A percentile compares a stretch with the other conserved stretches of the same genome.
These are phyloP conservation scores for Candida succiphila DNA, from an alignment of 805 yeast genomes.

Conservation along the genomic window DNA sequence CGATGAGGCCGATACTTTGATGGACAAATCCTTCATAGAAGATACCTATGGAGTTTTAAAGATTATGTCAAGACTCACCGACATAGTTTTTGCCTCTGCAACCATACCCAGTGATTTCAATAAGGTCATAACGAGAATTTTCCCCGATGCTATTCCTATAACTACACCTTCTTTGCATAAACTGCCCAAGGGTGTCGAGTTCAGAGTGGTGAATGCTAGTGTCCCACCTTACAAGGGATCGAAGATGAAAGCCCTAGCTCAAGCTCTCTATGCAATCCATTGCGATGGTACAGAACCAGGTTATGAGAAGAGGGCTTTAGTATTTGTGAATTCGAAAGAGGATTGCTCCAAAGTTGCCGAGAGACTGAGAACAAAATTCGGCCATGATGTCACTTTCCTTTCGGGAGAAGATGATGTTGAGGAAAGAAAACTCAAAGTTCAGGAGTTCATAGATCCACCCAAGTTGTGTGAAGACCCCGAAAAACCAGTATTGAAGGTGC, in stretches of 20 bases:
- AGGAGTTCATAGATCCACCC: slow-evolving; percentile 58
- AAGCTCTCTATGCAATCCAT: slow-evolving; percentile 76
- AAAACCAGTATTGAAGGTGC: slow-evolving; percentile 41
- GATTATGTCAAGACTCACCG: slow-evolving; percentile 38
- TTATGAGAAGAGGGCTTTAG: slow-evolving; percentile 65
- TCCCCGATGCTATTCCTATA: slow-evolving; percentile 57
- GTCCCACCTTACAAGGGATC: slow-evolving; percentile 77
- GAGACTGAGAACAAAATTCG: slow-evolving; percentile 36
- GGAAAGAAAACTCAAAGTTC: slow-evolving; percentile 47
- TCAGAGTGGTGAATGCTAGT: slow-evolving; percentile 67
- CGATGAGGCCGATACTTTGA: slow-evolving; percentile 90
- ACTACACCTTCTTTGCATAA: slow-evolving; percentile 79
- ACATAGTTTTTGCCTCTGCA: slow-evolving; percentile 76
- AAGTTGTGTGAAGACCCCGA: slow-evolving; percentile 25
- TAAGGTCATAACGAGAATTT: slow-evolving; percentile 44
- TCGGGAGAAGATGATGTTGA: slow-evolving; percentile 56
- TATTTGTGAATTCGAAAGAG: slow-evolving; percentile 72
- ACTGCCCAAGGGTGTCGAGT: slow-evolving; percentile 66
- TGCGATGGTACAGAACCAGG: slow-evolving; percentile 77
- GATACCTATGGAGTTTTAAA: slow-evolving; percentile 51
- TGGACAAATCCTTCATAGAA: slow-evolving; percentile 70
- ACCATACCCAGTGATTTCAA: slow-evolving; percentile 79
- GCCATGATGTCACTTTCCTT: slow-evolving; percentile 54
- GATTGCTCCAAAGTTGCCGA: slow-evolving; percentile 51
- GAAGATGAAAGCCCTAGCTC: slow-evolving; percentile 76